Percentiles rank a stretch among this genome's conserved stretches.
These are phyloP conservation scores for Ascochyta lentis DNA, from an alignment of 2,329 filamentous ascomycete species.

Conservation along the genomic window DNA sequence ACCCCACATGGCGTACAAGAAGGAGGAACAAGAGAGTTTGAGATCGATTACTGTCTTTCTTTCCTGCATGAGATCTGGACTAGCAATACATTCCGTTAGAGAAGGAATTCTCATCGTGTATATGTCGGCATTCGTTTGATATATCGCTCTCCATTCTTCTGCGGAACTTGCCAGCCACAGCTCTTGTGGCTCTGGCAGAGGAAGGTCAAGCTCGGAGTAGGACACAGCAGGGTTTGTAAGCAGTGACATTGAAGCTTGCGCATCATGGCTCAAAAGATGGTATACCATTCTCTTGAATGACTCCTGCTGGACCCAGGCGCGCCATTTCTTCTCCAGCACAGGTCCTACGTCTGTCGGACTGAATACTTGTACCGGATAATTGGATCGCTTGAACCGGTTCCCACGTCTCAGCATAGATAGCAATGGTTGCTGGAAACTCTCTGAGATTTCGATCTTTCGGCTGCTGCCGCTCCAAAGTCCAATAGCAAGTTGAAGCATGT, in stretches of 20 bases:
- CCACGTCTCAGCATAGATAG: constrained; percentile 60
- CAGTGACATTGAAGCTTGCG: not conserved
- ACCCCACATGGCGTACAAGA: not conserved
- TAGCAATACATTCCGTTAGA: not conserved
- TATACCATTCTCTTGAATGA: not conserved
- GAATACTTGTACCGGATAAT: constrained; percentile 49
- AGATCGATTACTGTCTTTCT: not conserved
- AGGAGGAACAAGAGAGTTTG: not conserved
- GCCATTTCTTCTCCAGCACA: not conserved
- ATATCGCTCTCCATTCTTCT: not conserved
- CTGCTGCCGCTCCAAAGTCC: constrained; percentile 63
- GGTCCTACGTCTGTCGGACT: constrained; percentile 31
- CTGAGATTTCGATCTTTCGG: constrained; percentile 62
- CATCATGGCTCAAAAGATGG: not conserved
- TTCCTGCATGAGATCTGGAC: not conserved
- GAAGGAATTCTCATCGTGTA: not conserved
- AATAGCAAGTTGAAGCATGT: constrained; percentile 56
- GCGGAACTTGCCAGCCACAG: not conserved
- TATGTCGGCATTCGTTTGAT: not conserved
- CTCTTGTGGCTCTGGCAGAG: not conserved
- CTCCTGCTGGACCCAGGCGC: not conserved
- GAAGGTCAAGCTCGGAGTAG: not conserved
- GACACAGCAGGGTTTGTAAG: not conserved
- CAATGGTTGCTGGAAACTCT: constrained; percentile 59
- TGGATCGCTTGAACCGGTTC: constrained; percentile 63